Percentiles rank a stretch among this genome's conserved stretches.
Conservation (phyloP, 2,329 filamentous ascomycete species). For the Coniochaeta pulveracea region DNA sequence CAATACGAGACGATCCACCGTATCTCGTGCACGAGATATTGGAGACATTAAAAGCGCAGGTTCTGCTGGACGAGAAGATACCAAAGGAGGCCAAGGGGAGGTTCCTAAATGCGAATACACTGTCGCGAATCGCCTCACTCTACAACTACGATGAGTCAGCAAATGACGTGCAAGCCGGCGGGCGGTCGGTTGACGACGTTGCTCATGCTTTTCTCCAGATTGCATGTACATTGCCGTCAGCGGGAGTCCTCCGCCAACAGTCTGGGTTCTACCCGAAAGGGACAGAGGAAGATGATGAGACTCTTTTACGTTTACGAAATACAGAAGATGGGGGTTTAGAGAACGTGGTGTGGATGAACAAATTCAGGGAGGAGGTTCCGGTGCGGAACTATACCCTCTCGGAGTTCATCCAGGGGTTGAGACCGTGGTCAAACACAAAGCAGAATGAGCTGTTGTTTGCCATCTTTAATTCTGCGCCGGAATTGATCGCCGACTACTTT, state of each 20-base stretch:
- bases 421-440: slow-evolving; percentile 70
- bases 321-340: slow-evolving; percentile 55
- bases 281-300: slow-evolving; percentile 44
- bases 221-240: slow-evolving; percentile 61
- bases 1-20: slow-evolving; percentile 67
- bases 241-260: slow-evolving; percentile 65
- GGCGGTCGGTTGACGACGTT: slow-evolving; percentile 47
- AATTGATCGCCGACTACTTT: slow-evolving; percentile 83
- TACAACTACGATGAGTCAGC: slow-evolving; percentile 50
- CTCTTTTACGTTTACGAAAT: slow-evolving; percentile 23
- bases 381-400: slow-evolving; percentile 73
- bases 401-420: slow-evolving; percentile 66
- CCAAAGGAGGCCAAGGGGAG: slow-evolving; percentile 63
- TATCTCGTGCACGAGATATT: slow-evolving; percentile 67
- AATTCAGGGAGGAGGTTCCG: slow-evolving; percentile 53
- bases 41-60: slow-evolving; percentile 53
- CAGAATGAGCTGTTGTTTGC: slow-evolving; percentile 73
- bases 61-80: slow-evolving; percentile 66
- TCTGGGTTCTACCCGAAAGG: slow-evolving; percentile 77
- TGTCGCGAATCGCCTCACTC: slow-evolving; percentile 61
- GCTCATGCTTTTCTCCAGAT: slow-evolving; percentile 66
- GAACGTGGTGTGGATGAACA: slow-evolving; percentile 57
- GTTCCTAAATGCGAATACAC: slow-evolving; percentile 62
- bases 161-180: slow-evolving; percentile 22
- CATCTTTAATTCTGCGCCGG: slow-evolving; percentile 73